Evolutionary conservation across 2,329 filamentous ascomycete genomes (phyloP).

Genomic region (Phoma sp.): DNA sequence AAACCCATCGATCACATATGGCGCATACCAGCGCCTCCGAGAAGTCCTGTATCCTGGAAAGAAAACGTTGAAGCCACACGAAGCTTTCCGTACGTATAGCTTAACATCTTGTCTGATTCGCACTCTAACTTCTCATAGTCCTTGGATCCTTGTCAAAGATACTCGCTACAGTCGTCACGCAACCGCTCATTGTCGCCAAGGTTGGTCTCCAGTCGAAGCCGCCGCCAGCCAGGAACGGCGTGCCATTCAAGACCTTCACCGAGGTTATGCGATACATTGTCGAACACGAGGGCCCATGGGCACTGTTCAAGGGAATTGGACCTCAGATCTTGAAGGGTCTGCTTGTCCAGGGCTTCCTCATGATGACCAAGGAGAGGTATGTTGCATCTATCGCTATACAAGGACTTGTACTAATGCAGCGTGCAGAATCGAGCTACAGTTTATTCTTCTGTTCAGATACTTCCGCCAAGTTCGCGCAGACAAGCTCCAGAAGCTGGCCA

Average conservation of each 20-base stretch:
- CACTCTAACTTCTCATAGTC: conserved; percentile 59
- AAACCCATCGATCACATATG: conserved; percentile 97
- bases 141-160: conserved; percentile 93
- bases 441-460: conserved; percentile 85
- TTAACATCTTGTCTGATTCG: not conserved
- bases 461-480: conserved; percentile 73
- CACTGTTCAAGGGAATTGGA: conserved; percentile 96
- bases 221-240: conserved; percentile 81
- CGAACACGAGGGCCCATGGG: conserved; percentile 80
- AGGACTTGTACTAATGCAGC: conserved; percentile 17
- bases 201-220: conserved; percentile 95
- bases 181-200: conserved; percentile 97
- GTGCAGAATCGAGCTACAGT: conserved; percentile 81
- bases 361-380: conserved; percentile 99
- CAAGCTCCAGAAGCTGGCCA: conserved; percentile 72
- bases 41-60: conserved; percentile 79
- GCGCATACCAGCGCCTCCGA: conserved; percentile 90
- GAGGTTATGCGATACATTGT: conserved; percentile 97
- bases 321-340: conserved; percentile 94
- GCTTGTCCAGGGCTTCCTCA: conserved; percentile 91
- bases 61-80: conserved; percentile 76
- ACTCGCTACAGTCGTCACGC: conserved; percentile 87
- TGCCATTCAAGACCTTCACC: conserved; percentile 89
- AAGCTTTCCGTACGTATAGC: conserved; percentile 82
- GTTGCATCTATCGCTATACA: conserved; percentile 22